Conservation (phyloP, 148 eudicot species). For the Talinum fruticosum region DNA sequence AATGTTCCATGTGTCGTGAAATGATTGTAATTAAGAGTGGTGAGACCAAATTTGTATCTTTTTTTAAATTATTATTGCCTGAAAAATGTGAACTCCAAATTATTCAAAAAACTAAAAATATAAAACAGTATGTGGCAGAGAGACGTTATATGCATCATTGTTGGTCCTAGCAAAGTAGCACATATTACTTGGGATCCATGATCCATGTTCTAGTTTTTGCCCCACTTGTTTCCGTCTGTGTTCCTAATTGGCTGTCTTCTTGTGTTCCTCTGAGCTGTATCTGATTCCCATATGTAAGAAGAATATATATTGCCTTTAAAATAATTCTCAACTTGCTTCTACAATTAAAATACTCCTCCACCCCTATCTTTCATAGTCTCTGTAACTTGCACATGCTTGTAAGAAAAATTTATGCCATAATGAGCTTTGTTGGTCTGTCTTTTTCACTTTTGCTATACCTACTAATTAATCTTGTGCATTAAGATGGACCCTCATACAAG, state of each 20-base stretch:
- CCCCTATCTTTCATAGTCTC: background rate
- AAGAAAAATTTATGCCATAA: background rate
- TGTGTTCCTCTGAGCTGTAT: background rate
- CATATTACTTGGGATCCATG: background rate
- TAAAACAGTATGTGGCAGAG: background rate
- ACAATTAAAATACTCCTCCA: background rate
- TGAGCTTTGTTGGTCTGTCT: background rate
- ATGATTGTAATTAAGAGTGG: too few species aligned
- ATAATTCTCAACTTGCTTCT: background rate
- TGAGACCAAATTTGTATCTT: too few species aligned
- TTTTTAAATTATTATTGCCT: too few species aligned
- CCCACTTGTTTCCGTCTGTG: background rate
- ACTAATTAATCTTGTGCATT: background rate
- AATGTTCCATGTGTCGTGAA: too few species aligned
- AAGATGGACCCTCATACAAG: background rate
- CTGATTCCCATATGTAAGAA: background rate
- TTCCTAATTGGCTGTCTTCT: background rate
- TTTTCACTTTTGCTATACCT: background rate
- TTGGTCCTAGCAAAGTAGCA: conserved; percentile 1
- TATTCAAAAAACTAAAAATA: too few species aligned
- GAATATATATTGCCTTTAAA: background rate
- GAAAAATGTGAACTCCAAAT: too few species aligned
- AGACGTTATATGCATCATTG: background rate
- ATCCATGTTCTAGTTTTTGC: background rate
- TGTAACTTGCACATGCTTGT: conserved; percentile 4